Percentiles rank a stretch among this genome's conserved stretches.
phyloP scores from a whole-genome alignment of 306 rosid species.

The Dryas drummondii region DNA sequence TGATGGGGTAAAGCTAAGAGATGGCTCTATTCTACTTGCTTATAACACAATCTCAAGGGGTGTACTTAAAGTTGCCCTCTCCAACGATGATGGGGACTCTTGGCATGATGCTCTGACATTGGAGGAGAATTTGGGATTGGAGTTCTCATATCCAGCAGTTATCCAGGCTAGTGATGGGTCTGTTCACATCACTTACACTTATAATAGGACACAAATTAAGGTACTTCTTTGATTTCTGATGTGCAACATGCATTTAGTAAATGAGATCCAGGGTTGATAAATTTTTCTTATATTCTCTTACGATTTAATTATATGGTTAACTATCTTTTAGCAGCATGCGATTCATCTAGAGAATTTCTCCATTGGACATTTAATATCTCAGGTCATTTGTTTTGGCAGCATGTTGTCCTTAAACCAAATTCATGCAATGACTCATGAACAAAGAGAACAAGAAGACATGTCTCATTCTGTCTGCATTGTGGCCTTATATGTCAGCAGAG shows the following conservation, averaged over 20 bases:
- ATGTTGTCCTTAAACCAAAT: conserved; percentile 57
- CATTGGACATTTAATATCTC: conserved; percentile 7
- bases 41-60: conserved; percentile 76
- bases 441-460: conserved; percentile 14
- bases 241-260: conserved; percentile 12
- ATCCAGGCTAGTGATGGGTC: conserved; percentile 74
- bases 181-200: conserved; percentile 80
- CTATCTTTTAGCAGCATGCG: conserved; percentile 11
- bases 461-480: conserved; percentile 12
- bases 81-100: conserved; percentile 81
- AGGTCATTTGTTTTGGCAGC: conserved; percentile 55
- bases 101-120: conserved; percentile 70
- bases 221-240: conserved; percentile 37
- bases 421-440: conserved; percentile 35
- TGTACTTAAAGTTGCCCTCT: conserved; percentile 75
- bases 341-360: conserved; percentile 7
- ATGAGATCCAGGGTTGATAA: neutral
- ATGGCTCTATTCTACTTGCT: conserved; percentile 68
- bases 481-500: conserved; percentile 2
- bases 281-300: neutral
- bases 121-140: conserved; percentile 67
- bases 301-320: neutral
- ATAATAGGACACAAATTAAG: conserved; percentile 81
- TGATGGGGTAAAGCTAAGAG: conserved; percentile 85
- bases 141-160: conserved; percentile 94